Conservation (phyloP, 2,329 filamentous ascomycete genomes). For the Fusarium begoniae region DNA sequence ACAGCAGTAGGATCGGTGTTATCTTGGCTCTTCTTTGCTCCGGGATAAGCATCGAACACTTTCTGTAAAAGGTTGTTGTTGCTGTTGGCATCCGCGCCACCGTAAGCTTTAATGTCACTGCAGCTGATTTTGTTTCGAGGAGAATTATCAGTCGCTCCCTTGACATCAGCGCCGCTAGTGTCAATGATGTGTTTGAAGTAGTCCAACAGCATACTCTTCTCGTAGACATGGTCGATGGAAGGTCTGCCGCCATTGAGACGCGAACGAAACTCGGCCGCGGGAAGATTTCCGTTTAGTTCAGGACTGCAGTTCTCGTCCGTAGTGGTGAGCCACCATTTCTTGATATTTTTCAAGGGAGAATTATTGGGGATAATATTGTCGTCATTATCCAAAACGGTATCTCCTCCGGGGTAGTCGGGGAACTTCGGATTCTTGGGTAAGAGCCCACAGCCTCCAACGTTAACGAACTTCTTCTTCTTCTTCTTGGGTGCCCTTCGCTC, state of each 20-base stretch:
- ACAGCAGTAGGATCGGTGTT: background rate
- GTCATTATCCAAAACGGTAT: too few relatives aligned
- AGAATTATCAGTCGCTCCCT: background rate
- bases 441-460: too few relatives aligned
- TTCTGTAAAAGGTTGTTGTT: background rate
- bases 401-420: too few relatives aligned
- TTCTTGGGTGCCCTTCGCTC: too few relatives aligned
- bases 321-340: too few relatives aligned
- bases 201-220: slow-evolving; percentile 23
- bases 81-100: background rate
- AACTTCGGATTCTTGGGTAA: too few relatives aligned
- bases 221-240: slow-evolving; percentile 16
- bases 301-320: too few relatives aligned
- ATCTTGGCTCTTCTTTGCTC: background rate
- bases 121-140: slow-evolving; percentile 2
- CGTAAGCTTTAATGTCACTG: background rate
- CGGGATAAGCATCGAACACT: slow-evolving; percentile 8
- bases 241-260: background rate
- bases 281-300: too few relatives aligned
- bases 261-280: too few relatives aligned
- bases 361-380: too few relatives aligned
- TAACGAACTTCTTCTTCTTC: too few relatives aligned
- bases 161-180: background rate
- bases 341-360: too few relatives aligned
- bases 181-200: slow-evolving; percentile 2